phyloP scores from a whole-genome alignment of 371 early-diverging fungal species.

The Mortierella sp. region DNA sequence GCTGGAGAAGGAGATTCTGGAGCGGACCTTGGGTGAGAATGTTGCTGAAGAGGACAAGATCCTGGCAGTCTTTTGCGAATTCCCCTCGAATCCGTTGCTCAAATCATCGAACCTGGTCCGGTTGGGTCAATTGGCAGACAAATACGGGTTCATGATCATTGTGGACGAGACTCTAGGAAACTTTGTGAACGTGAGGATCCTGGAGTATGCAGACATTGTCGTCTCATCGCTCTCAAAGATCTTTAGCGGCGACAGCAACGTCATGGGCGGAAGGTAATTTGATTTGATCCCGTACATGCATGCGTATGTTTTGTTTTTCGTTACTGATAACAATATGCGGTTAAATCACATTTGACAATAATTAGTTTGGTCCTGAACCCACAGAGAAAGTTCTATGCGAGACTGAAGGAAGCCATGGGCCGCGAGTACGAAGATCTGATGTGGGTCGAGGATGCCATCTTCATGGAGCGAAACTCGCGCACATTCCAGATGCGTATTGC shows the following conservation, averaged over 20 bases:
- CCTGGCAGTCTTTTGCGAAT: slow-evolving; percentile 89
- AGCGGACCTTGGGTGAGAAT: slow-evolving; percentile 23
- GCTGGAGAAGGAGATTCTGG: slow-evolving; percentile 68
- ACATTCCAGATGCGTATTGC: slow-evolving; percentile 79
- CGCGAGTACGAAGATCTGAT: slow-evolving; percentile 82
- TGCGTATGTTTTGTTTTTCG: no score
- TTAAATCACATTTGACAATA: neutral
- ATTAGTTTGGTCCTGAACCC: slow-evolving; percentile 88
- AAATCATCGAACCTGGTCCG: slow-evolving; percentile 83
- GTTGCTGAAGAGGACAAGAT: slow-evolving; percentile 67
- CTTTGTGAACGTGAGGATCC: slow-evolving; percentile 85
- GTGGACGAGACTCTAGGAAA: slow-evolving; percentile 96
- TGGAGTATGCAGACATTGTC: slow-evolving; percentile 86
- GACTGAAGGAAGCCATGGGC: slow-evolving; percentile 64
- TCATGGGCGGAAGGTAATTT: slow-evolving; percentile 95
- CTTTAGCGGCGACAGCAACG: slow-evolving; percentile 95
- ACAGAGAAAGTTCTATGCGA: slow-evolving; percentile 63
- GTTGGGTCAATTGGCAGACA: slow-evolving; percentile 80
- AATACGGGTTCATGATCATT: slow-evolving; percentile 81
- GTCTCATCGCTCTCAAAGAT: slow-evolving; percentile 95
- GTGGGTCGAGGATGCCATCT: slow-evolving; percentile 94
- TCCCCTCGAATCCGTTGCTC: slow-evolving; percentile 94
- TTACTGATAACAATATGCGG: no score
- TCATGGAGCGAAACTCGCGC: slow-evolving; percentile 95
- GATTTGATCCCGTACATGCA: slow-evolving; percentile 88